These are phyloP conservation scores for Clarireedia monteithiana DNA, from an alignment of 2,329 filamentous ascomycete species.

Conservation along the genomic window DNA sequence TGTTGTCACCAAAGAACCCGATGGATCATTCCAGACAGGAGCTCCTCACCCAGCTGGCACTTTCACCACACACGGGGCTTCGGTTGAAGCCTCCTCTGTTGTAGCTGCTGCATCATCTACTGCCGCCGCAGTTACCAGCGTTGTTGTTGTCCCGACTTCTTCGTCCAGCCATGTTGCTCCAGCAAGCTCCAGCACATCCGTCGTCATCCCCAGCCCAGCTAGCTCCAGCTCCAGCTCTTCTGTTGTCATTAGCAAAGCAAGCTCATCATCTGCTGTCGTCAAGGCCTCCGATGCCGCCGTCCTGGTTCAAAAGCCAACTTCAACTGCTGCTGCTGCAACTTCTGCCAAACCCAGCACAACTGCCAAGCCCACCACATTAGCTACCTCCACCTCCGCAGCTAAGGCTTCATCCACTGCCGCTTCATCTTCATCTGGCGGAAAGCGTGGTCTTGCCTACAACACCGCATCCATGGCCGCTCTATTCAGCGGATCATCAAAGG, in stretches of 20 bases:
- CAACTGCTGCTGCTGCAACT: not conserved
- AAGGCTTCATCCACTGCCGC: not conserved
- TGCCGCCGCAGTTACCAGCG: not conserved
- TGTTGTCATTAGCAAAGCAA: not conserved
- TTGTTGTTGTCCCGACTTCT: not conserved
- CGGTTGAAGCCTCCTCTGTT: not conserved
- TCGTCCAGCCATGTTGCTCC: not conserved
- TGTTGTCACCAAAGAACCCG: conserved; percentile 16
- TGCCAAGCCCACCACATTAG: conserved; percentile 4
- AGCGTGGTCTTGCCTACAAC: conserved; percentile 67
- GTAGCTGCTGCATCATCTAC: conserved; percentile 7
- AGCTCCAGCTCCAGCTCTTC: not conserved
- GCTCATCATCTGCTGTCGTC: not conserved
- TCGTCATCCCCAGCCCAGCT: not conserved
- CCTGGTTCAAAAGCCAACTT: not conserved
- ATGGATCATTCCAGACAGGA: conserved; percentile 19
- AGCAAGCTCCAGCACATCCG: not conserved
- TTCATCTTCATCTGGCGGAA: conserved; percentile 5
- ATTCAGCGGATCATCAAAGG: conserved; percentile 38
- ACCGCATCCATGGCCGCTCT: conserved; percentile 42
- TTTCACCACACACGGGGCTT: conserved; percentile 12
- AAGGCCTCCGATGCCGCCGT: not conserved
- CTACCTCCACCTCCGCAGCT: not conserved
- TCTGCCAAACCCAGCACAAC: conserved; percentile 1
- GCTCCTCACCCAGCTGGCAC: conserved; percentile 16